These are phyloP conservation scores for Leccinum uliginosum DNA, from an alignment of 768 basidiomycete genomes.

Conservation along the genomic window DNA sequence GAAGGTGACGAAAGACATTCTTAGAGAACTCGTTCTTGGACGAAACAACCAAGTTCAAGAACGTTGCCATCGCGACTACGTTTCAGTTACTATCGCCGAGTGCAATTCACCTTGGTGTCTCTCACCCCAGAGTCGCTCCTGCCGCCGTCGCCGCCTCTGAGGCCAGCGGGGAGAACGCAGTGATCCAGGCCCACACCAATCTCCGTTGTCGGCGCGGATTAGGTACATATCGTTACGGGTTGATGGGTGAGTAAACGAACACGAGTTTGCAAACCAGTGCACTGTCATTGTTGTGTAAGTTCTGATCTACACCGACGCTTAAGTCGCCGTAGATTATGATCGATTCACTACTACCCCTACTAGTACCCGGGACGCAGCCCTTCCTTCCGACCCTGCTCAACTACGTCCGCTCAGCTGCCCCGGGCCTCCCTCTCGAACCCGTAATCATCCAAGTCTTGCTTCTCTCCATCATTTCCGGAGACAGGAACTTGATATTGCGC, in stretches of 20 bases:
- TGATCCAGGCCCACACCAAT: not conserved
- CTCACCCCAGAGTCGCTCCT: too few species aligned
- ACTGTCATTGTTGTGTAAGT: not conserved
- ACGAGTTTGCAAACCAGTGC: constrained; percentile 23
- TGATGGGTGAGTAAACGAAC: not conserved
- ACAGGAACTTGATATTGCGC: constrained; percentile 61
- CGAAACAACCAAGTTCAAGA: not conserved
- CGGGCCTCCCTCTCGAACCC: constrained; percentile 55
- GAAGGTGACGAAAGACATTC: constrained; percentile 2
- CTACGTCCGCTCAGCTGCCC: constrained; percentile 40
- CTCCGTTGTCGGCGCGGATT: not conserved
- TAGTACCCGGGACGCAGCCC: constrained; percentile 38
- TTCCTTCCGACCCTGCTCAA: constrained; percentile 51
- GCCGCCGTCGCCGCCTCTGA: not conserved
- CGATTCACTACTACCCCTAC: constrained; percentile 30
- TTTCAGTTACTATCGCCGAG: not conserved
- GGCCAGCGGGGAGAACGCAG: not conserved
- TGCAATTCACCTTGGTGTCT: too few species aligned
- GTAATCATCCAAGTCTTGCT: constrained; percentile 64
- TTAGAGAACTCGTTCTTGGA: not conserved
- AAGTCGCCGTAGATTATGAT: constrained; percentile 9
- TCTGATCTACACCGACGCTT: not conserved
- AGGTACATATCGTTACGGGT: not conserved
- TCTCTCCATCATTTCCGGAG: constrained; percentile 57
- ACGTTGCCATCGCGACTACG: not conserved